Evolutionary conservation across 345 rosid genomes (phyloP).

Genomic region (Citrus medica): DNA sequence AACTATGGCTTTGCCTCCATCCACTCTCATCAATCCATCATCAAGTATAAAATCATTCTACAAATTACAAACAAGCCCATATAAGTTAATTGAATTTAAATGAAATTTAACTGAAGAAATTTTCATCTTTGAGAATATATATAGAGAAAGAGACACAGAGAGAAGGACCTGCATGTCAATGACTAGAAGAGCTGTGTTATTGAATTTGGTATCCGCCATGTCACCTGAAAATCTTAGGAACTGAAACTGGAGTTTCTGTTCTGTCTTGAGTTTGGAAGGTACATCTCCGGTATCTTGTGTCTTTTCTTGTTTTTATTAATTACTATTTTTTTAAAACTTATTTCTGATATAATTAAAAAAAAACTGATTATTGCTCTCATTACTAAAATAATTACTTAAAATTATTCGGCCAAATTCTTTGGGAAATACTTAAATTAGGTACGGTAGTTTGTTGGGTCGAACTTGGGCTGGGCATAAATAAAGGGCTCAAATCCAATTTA

Average conservation of each 20-base stretch:
- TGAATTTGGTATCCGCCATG: conserved; percentile 56
- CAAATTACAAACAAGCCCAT: conserved; percentile 1
- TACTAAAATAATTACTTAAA: too few species aligned
- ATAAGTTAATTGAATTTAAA: background rate
- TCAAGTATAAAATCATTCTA: conserved; percentile 74
- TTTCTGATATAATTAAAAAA: background rate
- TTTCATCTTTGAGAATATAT: background rate
- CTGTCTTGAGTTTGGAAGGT: background rate
- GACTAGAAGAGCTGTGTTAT: conserved; percentile 71
- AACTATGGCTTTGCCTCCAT: conserved; percentile 67
- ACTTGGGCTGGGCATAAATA: too few species aligned
- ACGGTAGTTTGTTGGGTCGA: too few species aligned
- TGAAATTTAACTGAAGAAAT: background rate
- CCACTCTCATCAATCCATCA: conserved; percentile 42
- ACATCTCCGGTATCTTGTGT: too few species aligned
- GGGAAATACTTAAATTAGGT: too few species aligned
- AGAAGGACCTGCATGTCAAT: conserved; percentile 85
- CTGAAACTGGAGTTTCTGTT: background rate
- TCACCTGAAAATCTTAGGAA: background rate
- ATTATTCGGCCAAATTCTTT: too few species aligned
- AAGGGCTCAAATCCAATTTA: too few species aligned
- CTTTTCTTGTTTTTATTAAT: background rate
- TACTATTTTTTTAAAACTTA: too few species aligned
- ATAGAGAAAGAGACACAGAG: background rate
- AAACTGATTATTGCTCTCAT: background rate